Evolutionary conservation across 257 asterid species (phyloP).

Genomic region (Penstemon eatonii): DNA sequence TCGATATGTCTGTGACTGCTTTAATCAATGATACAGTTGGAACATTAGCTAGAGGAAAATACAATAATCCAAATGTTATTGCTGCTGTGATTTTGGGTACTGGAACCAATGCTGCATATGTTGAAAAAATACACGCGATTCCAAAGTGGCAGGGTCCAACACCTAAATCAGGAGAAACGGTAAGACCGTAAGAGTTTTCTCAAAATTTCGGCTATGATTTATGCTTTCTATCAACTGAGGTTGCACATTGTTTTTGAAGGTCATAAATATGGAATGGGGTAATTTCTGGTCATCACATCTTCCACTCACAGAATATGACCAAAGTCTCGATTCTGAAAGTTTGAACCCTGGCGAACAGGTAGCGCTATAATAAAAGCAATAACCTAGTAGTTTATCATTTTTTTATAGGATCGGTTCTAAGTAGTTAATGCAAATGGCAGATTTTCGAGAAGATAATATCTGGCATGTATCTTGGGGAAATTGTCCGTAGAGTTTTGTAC

Average conservation of each 20-base stretch:
- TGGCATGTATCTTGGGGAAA: slow-evolving; percentile 96
- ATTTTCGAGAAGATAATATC: slow-evolving; percentile 81
- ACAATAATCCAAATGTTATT: slow-evolving; percentile 59
- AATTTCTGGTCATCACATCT: slow-evolving; percentile 85
- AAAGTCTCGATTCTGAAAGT: slow-evolving; percentile 75
- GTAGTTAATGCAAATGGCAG: slow-evolving; percentile 37
- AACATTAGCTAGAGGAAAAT: slow-evolving; percentile 85
- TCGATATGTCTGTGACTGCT: slow-evolving; percentile 82
- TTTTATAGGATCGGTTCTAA: neutral
- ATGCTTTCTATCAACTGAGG: slow-evolving; percentile 6
- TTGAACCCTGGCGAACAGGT: slow-evolving; percentile 96
- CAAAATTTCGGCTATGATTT: slow-evolving; percentile 1
- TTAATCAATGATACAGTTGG: slow-evolving; percentile 96
- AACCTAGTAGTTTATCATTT: too few species aligned
- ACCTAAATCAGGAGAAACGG: slow-evolving; percentile 82
- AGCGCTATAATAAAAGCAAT: neutral
- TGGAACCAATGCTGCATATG: slow-evolving; percentile 95
- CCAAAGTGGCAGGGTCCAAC: slow-evolving; percentile 77
- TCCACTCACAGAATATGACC: slow-evolving; percentile 82
- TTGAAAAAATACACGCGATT: slow-evolving; percentile 76
- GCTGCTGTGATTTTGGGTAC: slow-evolving; percentile 95
- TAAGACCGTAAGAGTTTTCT: slow-evolving; percentile 34
- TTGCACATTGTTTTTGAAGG: slow-evolving; percentile 45
- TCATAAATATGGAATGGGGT: slow-evolving; percentile 99
- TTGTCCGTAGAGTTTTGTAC: slow-evolving; percentile 75